Base-by-base conservation (phyloP, 176 grass and related monocot species). In the Juncus effusus region DNA sequence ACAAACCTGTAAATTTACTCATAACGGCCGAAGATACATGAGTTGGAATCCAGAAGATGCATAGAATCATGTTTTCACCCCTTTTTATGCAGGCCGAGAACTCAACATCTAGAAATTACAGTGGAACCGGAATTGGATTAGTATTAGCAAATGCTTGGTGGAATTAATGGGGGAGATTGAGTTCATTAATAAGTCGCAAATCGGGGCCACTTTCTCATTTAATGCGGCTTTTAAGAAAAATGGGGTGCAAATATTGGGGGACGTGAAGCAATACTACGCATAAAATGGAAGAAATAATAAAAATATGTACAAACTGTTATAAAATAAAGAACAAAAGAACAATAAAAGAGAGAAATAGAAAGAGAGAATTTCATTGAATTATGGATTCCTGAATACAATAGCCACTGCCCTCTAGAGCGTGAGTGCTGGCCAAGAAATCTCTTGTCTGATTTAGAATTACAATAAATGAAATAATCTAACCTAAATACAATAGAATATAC, bases 121-220 rank as follows among this genome's bases (percentile, higher is more conserved):
- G 83, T 60, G 88, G 88, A 60, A 91, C 88, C 59, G 88, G 83
- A 44, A 87, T 91, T 71, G 88, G 88, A 41, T 78, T 91, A 91
- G 80, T 71, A 91, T 91, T 59, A 91, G 80, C n/a, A 91, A 84
- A 78, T 51, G 77, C 45, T 84, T 91, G 38, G 83, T 87, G 44
- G 78, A 81, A 59, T 59, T 90, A 54, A 91, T 91, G 88, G 78
- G 77, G 16, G 63, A 81, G 70, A 67, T 86, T 70, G 64, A 67
- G 0, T 83, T 90, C 74, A 64, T 60, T 12, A 83, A 76, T 65
- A 78, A 81, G 42, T 64, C 80, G 15, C 69, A 56, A 53, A 74
- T 84, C 67, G 84, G 88, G 11, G 84, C 80, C 80, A 91, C 88
- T 40, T 91, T 91, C 78, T 84, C 75, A 52, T 92, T 92, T 76